A percentile compares a stretch with the other conserved stretches of the same genome.
Evolutionary conservation across 257 asterid genomes (phyloP).

Genomic region (Penstemon newberryi): DNA sequence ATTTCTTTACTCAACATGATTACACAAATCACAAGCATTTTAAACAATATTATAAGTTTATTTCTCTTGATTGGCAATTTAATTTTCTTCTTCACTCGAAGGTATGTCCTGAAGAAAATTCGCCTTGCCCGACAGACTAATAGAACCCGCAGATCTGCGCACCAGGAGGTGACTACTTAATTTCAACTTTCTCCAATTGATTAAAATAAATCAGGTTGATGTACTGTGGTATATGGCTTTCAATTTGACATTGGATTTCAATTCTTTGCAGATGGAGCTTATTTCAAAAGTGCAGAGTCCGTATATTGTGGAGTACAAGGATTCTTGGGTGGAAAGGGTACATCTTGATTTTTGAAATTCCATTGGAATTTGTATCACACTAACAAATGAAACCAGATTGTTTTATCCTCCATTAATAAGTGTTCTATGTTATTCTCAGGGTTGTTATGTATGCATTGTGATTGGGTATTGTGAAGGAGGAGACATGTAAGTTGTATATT

Average conservation of each 20-base stretch:
- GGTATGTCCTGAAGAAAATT: constrained; percentile 97
- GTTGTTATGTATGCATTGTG: constrained; percentile 97
- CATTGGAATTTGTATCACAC: too few relatives aligned
- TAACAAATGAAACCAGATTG: not conserved
- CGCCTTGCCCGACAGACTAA: constrained; percentile 99
- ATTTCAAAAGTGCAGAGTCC: constrained; percentile 77
- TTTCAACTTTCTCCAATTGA: not conserved
- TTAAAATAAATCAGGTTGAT: too few relatives aligned
- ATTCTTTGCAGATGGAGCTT: constrained; percentile 86
- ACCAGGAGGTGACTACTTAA: constrained; percentile 73
- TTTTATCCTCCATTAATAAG: constrained; percentile 22
- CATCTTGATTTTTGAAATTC: not conserved
- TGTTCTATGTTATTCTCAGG: constrained; percentile 51
- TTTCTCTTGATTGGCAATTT: constrained; percentile 12
- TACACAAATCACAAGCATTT: not conserved
- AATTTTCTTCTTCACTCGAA: constrained; percentile 32
- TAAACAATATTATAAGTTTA: not conserved
- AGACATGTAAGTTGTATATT: constrained; percentile 77
- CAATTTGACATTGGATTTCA: not conserved
- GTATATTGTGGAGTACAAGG: constrained; percentile 92
- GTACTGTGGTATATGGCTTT: not conserved
- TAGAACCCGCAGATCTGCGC: constrained; percentile 98
- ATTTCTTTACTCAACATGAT: not conserved
- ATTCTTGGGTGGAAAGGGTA: constrained; percentile 99
- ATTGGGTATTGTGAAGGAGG: constrained; percentile 99